Percentiles rank a stretch among this genome's conserved stretches.
These are phyloP conservation scores for Vitis rotundifolia DNA, from an alignment of 164 flowering plant species.

Conservation along the genomic window DNA sequence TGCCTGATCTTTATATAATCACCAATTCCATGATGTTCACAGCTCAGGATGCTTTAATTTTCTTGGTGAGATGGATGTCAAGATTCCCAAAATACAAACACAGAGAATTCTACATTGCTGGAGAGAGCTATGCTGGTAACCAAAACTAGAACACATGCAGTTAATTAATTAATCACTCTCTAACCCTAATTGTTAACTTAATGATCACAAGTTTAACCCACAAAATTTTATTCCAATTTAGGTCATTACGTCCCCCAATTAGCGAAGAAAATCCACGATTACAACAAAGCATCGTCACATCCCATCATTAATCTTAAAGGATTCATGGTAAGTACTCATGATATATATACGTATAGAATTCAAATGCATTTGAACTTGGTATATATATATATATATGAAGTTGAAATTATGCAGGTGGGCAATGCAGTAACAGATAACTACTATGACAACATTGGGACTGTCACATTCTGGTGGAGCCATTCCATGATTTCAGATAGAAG, in stretches of 20 bases:
- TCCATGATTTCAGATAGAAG: slow-evolving; percentile 78
- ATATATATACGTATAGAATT: not conserved
- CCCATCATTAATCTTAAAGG: slow-evolving; percentile 81
- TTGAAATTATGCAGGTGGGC: slow-evolving; percentile 56
- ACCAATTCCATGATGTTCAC: slow-evolving; percentile 12
- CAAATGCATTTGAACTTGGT: not conserved
- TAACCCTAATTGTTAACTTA: not conserved
- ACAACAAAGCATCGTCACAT: slow-evolving; percentile 44
- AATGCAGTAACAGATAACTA: slow-evolving; percentile 71
- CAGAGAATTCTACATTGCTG: slow-evolving; percentile 81
- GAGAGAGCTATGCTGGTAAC: slow-evolving; percentile 93
- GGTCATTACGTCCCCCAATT: slow-evolving; percentile 94
- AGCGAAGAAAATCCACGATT: slow-evolving; percentile 60
- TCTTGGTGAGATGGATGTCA: slow-evolving; percentile 68
- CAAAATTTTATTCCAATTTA: slow-evolving; percentile 6
- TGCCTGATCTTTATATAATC: no score
- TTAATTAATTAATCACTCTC: not conserved
- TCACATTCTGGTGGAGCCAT: slow-evolving; percentile 81
- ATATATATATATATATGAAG: not conserved
- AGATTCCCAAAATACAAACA: slow-evolving; percentile 78
- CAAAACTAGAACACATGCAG: not conserved
- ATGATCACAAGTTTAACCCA: not conserved
- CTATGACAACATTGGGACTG: slow-evolving; percentile 73
- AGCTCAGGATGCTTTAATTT: slow-evolving; percentile 76
- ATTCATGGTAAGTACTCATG: slow-evolving; percentile 58